Percentiles rank a stretch among this genome's conserved stretches.
phyloP scores from a whole-genome alignment of 352 stramenopile genomes.

The Pythium pectinolyticum region DNA sequence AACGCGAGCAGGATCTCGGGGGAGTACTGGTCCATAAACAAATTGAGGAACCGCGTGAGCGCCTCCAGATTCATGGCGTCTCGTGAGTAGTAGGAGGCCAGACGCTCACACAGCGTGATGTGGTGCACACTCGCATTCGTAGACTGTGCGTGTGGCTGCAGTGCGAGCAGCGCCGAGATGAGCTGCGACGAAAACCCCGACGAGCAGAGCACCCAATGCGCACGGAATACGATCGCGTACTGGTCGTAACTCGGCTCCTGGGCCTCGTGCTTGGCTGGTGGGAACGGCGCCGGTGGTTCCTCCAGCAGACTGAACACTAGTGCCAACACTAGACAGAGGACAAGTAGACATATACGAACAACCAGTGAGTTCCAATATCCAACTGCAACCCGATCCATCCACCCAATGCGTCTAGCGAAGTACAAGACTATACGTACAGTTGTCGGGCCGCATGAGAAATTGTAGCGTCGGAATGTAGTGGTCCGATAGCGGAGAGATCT shows the following conservation, averaged over 20 bases:
- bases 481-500: conserved; percentile 52
- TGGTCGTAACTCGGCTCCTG: conserved; percentile 53
- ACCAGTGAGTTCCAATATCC: background rate
- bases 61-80: conserved; percentile 70
- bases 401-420: background rate
- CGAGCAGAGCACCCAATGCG: conserved; percentile 62
- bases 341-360: conserved; percentile 1
- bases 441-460: conserved; percentile 65
- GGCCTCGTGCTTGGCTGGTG: background rate
- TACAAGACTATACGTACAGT: conserved; percentile 35
- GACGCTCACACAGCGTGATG: conserved; percentile 32
- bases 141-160: conserved; percentile 27
- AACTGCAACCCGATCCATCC: background rate
- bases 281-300: conserved; percentile 27
- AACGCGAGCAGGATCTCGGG: conserved; percentile 48
- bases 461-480: conserved; percentile 58
- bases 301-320: conserved; percentile 55
- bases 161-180: conserved; percentile 53
- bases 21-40: conserved; percentile 76
- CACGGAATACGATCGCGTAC: conserved; percentile 58
- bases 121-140: conserved; percentile 9
- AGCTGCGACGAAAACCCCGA: conserved; percentile 64
- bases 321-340: conserved; percentile 33
- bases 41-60: conserved; percentile 53
- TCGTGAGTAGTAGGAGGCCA: conserved; percentile 48